Percentiles rank a stretch among this genome's conserved stretches.
Conservation (phyloP, 139 green algal species). For the Pseudopediastrum boryanum region DNA sequence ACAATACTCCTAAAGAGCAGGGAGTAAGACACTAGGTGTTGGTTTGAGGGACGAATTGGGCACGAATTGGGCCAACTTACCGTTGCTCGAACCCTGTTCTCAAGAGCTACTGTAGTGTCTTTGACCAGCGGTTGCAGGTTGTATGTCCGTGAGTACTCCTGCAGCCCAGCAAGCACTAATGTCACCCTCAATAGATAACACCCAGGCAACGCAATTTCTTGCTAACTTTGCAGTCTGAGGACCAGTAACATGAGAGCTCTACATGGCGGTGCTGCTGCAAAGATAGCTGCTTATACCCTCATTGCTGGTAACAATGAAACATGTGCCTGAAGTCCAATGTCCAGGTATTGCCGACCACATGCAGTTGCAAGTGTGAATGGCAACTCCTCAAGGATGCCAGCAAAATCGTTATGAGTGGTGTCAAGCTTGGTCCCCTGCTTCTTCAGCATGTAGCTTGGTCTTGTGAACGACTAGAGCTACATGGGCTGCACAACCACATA, state of each 20-base stretch:
- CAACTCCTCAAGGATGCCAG: no score
- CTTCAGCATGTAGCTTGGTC: no score
- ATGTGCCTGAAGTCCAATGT: not conserved
- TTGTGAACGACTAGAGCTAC: no score
- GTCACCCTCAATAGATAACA: not conserved
- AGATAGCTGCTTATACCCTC: not conserved
- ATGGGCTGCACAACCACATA: no score
- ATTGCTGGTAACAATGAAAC: not conserved
- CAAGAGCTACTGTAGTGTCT: slow-evolving; percentile 52
- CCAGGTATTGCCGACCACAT: not conserved
- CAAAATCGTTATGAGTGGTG: no score
- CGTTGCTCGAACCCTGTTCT: slow-evolving; percentile 55
- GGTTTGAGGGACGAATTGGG: not conserved
- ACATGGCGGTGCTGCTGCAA: not conserved
- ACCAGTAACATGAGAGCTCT: not conserved
- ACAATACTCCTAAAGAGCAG: not conserved
- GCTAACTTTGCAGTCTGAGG: not conserved
- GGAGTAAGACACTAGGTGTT: not conserved
- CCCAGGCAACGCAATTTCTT: not conserved
- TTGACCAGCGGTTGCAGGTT: slow-evolving; percentile 82
- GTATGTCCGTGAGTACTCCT: slow-evolving; percentile 71
- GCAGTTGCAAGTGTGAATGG: no score
- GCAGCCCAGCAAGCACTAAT: not conserved
- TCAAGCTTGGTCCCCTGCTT: no score
- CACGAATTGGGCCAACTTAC: slow-evolving; percentile 24